Evolutionary conservation across 306 rosid genomes (phyloP), one percentile per base, ranked within the genome.

Genomic region (Acacia melanoxylon): DNA sequence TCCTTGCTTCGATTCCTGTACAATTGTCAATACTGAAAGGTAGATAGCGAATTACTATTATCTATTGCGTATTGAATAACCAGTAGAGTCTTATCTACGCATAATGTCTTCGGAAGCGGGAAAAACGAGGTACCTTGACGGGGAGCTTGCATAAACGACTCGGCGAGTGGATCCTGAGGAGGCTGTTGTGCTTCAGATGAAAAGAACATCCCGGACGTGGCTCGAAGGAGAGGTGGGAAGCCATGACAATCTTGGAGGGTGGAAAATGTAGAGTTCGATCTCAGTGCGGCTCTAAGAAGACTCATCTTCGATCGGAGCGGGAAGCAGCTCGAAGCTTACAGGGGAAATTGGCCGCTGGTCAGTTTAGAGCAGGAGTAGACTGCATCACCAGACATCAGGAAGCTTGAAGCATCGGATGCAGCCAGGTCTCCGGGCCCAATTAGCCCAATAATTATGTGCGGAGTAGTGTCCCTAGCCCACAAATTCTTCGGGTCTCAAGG

Each of bases 101-200:
- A 16, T 3, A 25, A 46, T 15, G 58, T 2, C 72, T 54, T 4
- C n/a, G 22, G 35, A 77, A 27, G 24, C 8, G 17, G 74, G 61
- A 16, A 45, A 35, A 63, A 41, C 0, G 6, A 20, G 69, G 58
- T 52, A 93, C 99, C 92, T 42, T 87, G 17, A 49, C n/a, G 20
- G 9, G 82, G 24, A 61, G 82, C 68, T 71, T 58, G 72, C 6
- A 86, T 68, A 74, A 91, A 88, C 1, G 75, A 54, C 40, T 85
- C 81, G 40, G 48, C 19, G 0, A 72, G 49, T 46, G 94, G 49
- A 70, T 78, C 84, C 71, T 46, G 84, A 9, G 82, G 86, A 2
- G 89, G 90, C 44, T 85, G 87, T 66, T 81, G 79, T 3, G 91
- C 81, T 65, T 87, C 94, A 62, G 98, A 86, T 20, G 97, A 92